Evolutionary conservation across 805 yeast genomes (phyloP), one percentile per base, ranked within the genome.

Genomic region (Suhomyces faveliae): DNA sequence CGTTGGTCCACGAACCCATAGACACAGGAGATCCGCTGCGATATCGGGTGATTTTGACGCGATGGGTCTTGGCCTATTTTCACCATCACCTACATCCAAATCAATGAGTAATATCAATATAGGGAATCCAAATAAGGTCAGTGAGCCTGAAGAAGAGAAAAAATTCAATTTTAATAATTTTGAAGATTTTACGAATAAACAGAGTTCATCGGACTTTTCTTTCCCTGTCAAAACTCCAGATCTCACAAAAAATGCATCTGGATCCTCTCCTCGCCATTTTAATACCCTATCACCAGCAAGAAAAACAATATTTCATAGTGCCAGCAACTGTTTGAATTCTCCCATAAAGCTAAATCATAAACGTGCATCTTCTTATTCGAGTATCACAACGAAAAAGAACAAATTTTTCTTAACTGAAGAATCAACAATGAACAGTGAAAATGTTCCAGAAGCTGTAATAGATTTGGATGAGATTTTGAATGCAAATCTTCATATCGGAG

Each of bases 21-120:
- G 87, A 40, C 96, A 89, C 59, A 80, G 88, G 58, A 71, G 96
- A 45, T 89, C 96, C 0, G 90, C 92, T 19, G 96, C 96, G 0
- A 84, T 89, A 5, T 86, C 94, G 7, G 94, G 94, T 3, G 96
- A 89, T 62, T 86, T 88, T 61, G 94, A 87, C 56, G 60, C 61
- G 7, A 56, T 61, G 43, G 76, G 74, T 5, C 52, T 69, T 30
- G 75, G 75, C 1, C 52, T 70, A 30, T 67, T 68, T 45, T 63
- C 69, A 5, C 66, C 70, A 3, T 60, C 65, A n/a, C 43, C 45
- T 9, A 51, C 25, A 19, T 37, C 40, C 12, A 38, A 44, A 19
- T 48, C 50, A 9, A 24, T 48, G n/a, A 45, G 42, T 29, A 47
- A 47, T 20, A 49, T 45, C n/a, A 47, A 19, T 20, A 29, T 43